Conservation (phyloP, 1,139 yeast genomes). For the Debaryomyces singareniensis region DNA sequence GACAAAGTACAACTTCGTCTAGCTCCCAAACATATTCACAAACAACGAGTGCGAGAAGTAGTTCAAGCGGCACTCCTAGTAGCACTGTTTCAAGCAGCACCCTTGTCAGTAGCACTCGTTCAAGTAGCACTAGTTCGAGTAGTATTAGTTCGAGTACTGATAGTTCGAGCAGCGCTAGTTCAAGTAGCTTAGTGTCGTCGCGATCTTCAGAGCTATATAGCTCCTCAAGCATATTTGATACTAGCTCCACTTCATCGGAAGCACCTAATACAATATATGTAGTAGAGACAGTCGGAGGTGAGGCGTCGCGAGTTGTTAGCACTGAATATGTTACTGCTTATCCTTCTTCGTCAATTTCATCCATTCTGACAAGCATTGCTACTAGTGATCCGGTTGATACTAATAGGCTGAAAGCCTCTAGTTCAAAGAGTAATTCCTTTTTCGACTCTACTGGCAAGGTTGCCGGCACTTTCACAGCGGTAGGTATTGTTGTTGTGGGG, state of each 20-base stretch:
- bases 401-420: constrained; percentile 1
- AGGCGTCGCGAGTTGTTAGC: constrained; percentile 12
- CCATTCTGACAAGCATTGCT: constrained; percentile 7
- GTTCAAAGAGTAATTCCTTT: constrained; percentile 21
- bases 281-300: constrained; percentile 21
- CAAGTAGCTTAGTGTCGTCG: constrained; percentile 6
- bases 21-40: constrained; percentile 10
- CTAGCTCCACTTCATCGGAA: constrained; percentile 3
- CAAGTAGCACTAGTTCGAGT: neutral
- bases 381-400: constrained; percentile 2
- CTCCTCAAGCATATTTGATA: too few relatives aligned
- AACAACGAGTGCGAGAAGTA: constrained; percentile 6
- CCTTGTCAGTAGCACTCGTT: constrained; percentile 1
- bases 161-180: constrained; percentile 7
- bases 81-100: constrained; percentile 4
- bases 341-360: constrained; percentile 5
- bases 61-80: neutral
- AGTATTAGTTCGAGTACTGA: neutral
- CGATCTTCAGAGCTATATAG: too few relatives aligned
- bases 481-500: constrained; percentile 48
- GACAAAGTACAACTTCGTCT: constrained; percentile 7
- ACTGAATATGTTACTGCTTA: constrained; percentile 16
- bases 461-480: constrained; percentile 69
- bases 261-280: constrained; percentile 10
- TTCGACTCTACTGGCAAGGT: constrained; percentile 59